Conservation (phyloP, 2,329 filamentous ascomycete genomes). For the Trichothecium roseum region DNA sequence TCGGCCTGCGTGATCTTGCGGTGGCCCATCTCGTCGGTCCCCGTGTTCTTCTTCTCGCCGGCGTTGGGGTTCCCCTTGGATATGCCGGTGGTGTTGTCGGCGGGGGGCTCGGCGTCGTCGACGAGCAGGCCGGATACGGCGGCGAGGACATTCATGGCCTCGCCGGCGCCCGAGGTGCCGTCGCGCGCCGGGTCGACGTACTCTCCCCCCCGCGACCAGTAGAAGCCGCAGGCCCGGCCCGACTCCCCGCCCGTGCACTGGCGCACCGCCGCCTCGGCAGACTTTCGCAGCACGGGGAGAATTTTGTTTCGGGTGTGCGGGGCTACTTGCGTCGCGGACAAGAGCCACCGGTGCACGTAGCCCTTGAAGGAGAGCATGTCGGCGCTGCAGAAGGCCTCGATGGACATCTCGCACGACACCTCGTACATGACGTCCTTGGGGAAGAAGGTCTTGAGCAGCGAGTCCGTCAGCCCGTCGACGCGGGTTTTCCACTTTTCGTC, state of each 20-base stretch:
- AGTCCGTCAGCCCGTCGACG: conserved; percentile 43
- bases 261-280: conserved; percentile 47
- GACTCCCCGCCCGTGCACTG: conserved; percentile 51
- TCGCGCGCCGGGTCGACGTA: conserved; percentile 34
- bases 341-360: conserved; percentile 55
- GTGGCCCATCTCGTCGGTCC: too few species aligned
- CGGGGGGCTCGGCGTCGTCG: conserved; percentile 24
- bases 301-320: conserved; percentile 46
- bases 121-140: conserved; percentile 42
- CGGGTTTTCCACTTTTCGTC: conserved; percentile 45
- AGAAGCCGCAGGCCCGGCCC: conserved; percentile 50
- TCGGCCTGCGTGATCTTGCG: conserved; percentile 3
- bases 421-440: conserved; percentile 52
- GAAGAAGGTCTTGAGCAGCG: conserved; percentile 41
- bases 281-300: conserved; percentile 44
- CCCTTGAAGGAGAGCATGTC: conserved; percentile 69
- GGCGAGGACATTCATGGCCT: conserved; percentile 47
- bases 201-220: conserved; percentile 38
- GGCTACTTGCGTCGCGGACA: conserved; percentile 47
- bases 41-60: conserved; percentile 10
- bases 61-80: conserved; percentile 30
- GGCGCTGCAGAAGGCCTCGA: conserved; percentile 44
- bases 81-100: conserved; percentile 37
- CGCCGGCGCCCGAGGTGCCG: conserved; percentile 46
- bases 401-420: conserved; percentile 49